Percentiles rank a stretch among this genome's conserved stretches.
These are phyloP conservation scores for Parascedosporium putredinis DNA, from an alignment of 2,329 filamentous ascomycete species.

Conservation along the genomic window DNA sequence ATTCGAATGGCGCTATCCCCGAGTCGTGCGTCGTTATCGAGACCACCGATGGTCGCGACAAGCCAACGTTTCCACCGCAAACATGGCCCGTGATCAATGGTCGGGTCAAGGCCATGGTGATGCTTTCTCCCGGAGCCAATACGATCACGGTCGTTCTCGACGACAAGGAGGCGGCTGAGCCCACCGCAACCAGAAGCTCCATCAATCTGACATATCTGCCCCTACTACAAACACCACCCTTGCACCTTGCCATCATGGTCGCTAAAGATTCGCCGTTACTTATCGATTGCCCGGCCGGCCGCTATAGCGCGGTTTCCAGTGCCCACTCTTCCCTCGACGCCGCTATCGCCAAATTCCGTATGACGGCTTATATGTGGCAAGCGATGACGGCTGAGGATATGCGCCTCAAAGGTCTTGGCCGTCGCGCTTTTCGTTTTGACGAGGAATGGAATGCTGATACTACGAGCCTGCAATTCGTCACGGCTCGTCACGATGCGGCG, in stretches of 20 bases:
- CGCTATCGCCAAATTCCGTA: conserved; percentile 60
- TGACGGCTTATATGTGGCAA: conserved; percentile 68
- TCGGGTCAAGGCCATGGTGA: background rate
- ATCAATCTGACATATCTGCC: no score
- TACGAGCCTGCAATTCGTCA: conserved; percentile 30
- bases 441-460: conserved; percentile 64
- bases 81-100: background rate
- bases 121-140: conserved; percentile 1
- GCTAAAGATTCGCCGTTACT: conserved; percentile 59
- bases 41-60: background rate
- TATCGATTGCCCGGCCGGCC: conserved; percentile 55
- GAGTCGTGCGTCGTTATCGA: background rate
- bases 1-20: background rate
- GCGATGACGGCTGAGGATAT: conserved; percentile 68
- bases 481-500: conserved; percentile 5
- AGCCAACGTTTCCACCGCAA: background rate
- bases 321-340: conserved; percentile 42
- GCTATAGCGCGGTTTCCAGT: conserved; percentile 45
- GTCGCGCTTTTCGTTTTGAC: conserved; percentile 62
- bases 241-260: conserved; percentile 60
- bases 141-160: background rate
- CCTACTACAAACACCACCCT: conserved; percentile 46
- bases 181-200: no score
- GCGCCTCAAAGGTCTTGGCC: conserved; percentile 56
- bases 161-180: background rate